Conservation (phyloP, 2,329 filamentous ascomycete genomes). For the Ascochyta viciae-villosae region DNA sequence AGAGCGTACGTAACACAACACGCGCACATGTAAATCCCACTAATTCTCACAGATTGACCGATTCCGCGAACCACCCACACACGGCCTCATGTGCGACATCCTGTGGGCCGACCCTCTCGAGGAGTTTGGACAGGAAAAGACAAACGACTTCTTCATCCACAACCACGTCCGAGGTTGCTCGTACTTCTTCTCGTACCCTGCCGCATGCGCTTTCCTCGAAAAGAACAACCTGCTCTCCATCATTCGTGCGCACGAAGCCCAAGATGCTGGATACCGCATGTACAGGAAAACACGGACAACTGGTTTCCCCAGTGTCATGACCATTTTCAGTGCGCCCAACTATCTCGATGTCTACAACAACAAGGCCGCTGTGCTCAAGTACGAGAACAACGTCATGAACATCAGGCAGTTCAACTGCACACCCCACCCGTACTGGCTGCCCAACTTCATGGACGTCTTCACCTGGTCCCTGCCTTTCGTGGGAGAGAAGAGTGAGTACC, state of each 20-base stretch:
- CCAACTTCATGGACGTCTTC: constrained; percentile 99
- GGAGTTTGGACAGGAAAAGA: constrained; percentile 98
- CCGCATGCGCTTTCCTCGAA: constrained; percentile 95
- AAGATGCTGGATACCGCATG: constrained; percentile 99
- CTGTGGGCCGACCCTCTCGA: constrained; percentile 98
- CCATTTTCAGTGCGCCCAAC: constrained; percentile 98
- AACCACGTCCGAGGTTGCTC: constrained; percentile 98
- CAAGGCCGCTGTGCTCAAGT: constrained; percentile 98
- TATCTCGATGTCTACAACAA: constrained; percentile 99
- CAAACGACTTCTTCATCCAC: constrained; percentile 95
- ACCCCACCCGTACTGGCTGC: constrained; percentile 98
- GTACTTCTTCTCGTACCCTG: constrained; percentile 99
- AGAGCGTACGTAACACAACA: constrained; percentile 67
- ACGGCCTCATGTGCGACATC: constrained; percentile 98
- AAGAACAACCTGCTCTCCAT: constrained; percentile 98
- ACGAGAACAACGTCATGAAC: constrained; percentile 99
- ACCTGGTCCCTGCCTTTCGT: constrained; percentile 99
- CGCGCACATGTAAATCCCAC: constrained; percentile 6
- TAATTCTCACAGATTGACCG: constrained; percentile 77
- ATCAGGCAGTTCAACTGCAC: constrained; percentile 99
- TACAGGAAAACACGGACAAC: constrained; percentile 98
- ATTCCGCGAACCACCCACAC: constrained; percentile 95
- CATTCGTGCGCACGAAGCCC: constrained; percentile 96
- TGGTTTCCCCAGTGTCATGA: constrained; percentile 99
- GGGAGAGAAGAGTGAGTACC: constrained; percentile 75